Conservation (phyloP, 78 protist species). For the Dictyostelium firmibasis region DNA sequence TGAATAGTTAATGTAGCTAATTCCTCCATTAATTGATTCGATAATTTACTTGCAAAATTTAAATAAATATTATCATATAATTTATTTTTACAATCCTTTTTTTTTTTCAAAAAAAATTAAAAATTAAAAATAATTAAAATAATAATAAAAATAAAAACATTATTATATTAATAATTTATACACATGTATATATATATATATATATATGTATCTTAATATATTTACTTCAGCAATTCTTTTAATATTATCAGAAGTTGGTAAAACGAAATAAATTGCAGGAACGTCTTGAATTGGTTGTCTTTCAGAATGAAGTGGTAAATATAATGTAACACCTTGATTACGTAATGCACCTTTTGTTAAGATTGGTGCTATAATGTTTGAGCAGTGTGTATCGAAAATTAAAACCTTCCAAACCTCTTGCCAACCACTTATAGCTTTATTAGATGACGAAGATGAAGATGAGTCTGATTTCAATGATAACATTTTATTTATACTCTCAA, state of each 20-base stretch:
- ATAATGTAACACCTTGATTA: slow-evolving; percentile 92
- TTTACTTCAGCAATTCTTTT: slow-evolving; percentile 70
- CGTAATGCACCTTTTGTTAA: slow-evolving; percentile 89
- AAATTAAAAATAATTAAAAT: not conserved
- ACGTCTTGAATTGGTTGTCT: slow-evolving; percentile 91
- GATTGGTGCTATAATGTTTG: slow-evolving; percentile 88
- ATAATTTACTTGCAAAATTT: slow-evolving; percentile 89
- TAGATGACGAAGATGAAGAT: not conserved
- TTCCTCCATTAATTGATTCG: slow-evolving; percentile 84
- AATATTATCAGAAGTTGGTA: slow-evolving; percentile 91
- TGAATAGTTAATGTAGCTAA: slow-evolving; percentile 84
- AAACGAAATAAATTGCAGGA: slow-evolving; percentile 95
- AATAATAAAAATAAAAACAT: too few species aligned
- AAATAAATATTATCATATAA: slow-evolving; percentile 89
- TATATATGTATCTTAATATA: not conserved
- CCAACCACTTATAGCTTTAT: slow-evolving; percentile 28
- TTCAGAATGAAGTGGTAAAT: slow-evolving; percentile 76
- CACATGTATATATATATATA: too few species aligned
- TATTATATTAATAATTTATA: not conserved
- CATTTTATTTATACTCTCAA: slow-evolving; percentile 48
- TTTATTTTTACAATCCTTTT: slow-evolving; percentile 78
- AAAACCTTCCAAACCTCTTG: slow-evolving; percentile 85
- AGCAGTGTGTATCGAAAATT: slow-evolving; percentile 83
- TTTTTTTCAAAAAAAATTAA: too few species aligned
- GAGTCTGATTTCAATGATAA: slow-evolving; percentile 7